Evolutionary conservation across 179 eudicot genomes (phyloP).

Genomic region (Silene vulgaris): DNA sequence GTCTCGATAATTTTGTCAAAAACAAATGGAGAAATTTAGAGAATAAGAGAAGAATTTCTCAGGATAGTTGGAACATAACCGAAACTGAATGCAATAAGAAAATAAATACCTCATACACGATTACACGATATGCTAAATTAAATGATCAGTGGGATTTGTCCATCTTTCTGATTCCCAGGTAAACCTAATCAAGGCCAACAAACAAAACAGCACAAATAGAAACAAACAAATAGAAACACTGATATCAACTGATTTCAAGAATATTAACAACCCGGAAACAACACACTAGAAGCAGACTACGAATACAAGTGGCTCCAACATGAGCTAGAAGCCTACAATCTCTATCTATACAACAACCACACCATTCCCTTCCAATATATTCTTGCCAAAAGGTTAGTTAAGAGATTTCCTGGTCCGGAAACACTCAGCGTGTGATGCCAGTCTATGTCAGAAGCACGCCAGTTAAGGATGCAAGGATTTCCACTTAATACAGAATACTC

Average conservation of each 20-base stretch:
- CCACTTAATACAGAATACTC: conserved; percentile 26
- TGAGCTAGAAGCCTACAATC: conserved; percentile 24
- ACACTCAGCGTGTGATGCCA: conserved; percentile 22
- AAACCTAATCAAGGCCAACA: conserved; percentile 13
- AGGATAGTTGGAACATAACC: not conserved
- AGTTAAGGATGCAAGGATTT: conserved; percentile 27
- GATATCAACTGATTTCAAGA: conserved; percentile 26
- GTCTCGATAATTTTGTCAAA: not conserved
- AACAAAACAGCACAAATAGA: conserved; percentile 12
- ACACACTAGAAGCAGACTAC: conserved; percentile 31
- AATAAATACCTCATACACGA: not conserved
- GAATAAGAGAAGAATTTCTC: not conserved
- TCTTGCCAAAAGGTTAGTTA: conserved; percentile 29
- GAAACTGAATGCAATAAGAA: not conserved
- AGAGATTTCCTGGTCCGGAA: conserved; percentile 22
- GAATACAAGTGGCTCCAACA: conserved; percentile 27
- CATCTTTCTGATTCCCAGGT: conserved; percentile 14
- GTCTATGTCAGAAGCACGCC: conserved; percentile 34
- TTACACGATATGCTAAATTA: not conserved
- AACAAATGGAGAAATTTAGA: not conserved
- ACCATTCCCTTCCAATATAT: conserved; percentile 23
- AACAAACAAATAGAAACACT: conserved; percentile 20
- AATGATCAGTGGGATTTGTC: not conserved
- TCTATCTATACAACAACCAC: conserved; percentile 40
- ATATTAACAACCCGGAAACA: conserved; percentile 36